Percentiles rank a stretch among this genome's conserved stretches.
Conservation (phyloP, 1,139 yeast species). For the Zygotorulaspora mrakii region DNA sequence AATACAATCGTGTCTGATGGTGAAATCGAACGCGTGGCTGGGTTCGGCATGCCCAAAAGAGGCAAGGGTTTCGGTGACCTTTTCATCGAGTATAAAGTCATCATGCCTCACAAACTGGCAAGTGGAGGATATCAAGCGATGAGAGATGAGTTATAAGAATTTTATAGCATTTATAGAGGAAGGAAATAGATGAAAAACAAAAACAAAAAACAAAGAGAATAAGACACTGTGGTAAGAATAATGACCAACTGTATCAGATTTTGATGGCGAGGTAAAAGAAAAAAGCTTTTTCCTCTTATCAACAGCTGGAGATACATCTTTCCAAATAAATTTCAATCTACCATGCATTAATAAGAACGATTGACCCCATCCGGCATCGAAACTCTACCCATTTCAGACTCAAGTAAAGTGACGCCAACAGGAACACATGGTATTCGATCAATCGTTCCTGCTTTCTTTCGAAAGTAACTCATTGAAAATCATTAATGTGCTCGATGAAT, state of each 20-base stretch:
- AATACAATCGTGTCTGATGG: slow-evolving; percentile 60
- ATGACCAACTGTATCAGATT: slow-evolving; percentile 39
- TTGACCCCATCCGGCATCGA: slow-evolving; percentile 22
- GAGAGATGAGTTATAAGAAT: slow-evolving; percentile 22
- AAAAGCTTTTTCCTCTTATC: slow-evolving; percentile 33
- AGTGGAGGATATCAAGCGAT: slow-evolving; percentile 10
- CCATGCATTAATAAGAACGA: slow-evolving; percentile 27
- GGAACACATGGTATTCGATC: slow-evolving; percentile 22
- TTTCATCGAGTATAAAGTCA: slow-evolving; percentile 63
- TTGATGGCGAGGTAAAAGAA: slow-evolving; percentile 25
- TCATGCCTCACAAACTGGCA: slow-evolving; percentile 34
- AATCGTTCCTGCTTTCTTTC: slow-evolving; percentile 5
- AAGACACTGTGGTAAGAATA: slow-evolving; percentile 33
- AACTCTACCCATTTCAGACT: slow-evolving; percentile 13
- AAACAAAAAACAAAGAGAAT: too few species aligned
- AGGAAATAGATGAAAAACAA: slow-evolving; percentile 2
- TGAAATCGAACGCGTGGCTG: slow-evolving; percentile 63
- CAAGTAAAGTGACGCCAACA: slow-evolving; percentile 27
- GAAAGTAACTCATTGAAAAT: not conserved
- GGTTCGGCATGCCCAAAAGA: slow-evolving; percentile 80
- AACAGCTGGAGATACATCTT: slow-evolving; percentile 40
- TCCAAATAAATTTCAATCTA: slow-evolving; percentile 34
- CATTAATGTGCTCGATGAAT: not conserved
- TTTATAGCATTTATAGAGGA: slow-evolving; percentile 8
- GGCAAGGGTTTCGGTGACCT: slow-evolving; percentile 67